These are phyloP conservation scores for Metschnikowia lachancei DNA, from an alignment of 805 yeast species.

Conservation along the genomic window DNA sequence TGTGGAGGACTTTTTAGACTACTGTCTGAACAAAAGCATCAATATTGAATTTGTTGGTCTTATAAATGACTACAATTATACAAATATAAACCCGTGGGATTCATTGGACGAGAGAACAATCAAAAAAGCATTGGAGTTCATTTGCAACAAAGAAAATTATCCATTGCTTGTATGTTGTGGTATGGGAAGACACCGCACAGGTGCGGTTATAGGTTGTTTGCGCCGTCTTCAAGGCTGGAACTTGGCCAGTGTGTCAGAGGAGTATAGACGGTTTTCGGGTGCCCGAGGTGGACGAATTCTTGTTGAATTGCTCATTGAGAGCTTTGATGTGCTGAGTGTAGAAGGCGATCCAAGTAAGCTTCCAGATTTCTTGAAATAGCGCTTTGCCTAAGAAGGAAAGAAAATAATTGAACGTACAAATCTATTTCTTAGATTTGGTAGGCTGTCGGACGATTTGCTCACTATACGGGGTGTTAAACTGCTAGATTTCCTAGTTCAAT, in stretches of 20 bases:
- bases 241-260: slow-evolving; percentile 85
- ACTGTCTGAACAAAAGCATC: slow-evolving; percentile 70
- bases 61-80: slow-evolving; percentile 57
- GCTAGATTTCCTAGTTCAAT: background rate
- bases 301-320: slow-evolving; percentile 85
- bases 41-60: slow-evolving; percentile 79
- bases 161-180: slow-evolving; percentile 94
- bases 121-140: slow-evolving; percentile 71
- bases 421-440: background rate
- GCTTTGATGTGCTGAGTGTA: slow-evolving; percentile 39
- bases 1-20: slow-evolving; percentile 78
- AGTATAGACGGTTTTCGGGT: slow-evolving; percentile 91
- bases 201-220: slow-evolving; percentile 92
- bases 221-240: slow-evolving; percentile 97
- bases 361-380: slow-evolving; percentile 32
- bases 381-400: background rate
- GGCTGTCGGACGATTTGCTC: background rate
- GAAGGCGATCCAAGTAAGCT: slow-evolving; percentile 31
- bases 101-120: slow-evolving; percentile 83
- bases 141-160: slow-evolving; percentile 67
- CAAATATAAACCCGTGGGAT: slow-evolving; percentile 87
- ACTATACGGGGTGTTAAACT: background rate
- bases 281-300: slow-evolving; percentile 87
- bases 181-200: slow-evolving; percentile 97
- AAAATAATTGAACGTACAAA: background rate